These are phyloP conservation scores for Verbascum thapsus DNA, from an alignment of 257 asterid species.

Conservation along the genomic window DNA sequence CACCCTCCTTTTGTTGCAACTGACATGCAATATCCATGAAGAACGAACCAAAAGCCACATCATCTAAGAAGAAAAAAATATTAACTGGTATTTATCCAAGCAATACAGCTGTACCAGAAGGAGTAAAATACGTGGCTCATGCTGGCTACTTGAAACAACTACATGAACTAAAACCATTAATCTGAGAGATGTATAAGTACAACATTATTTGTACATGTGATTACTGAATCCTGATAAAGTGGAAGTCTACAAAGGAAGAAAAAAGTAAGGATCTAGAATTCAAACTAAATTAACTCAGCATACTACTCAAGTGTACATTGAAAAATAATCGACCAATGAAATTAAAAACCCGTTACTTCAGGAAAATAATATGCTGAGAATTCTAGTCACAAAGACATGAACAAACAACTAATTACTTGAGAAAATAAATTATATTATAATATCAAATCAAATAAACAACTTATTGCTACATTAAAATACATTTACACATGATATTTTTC, in stretches of 20 bases:
- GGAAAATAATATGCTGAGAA: no score
- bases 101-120: slow-evolving; percentile 8
- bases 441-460: not conserved
- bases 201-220: not conserved
- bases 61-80: slow-evolving; percentile 48
- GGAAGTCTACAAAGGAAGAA: no score
- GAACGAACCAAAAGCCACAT: slow-evolving; percentile 88
- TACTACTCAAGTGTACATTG: no score
- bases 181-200: not conserved
- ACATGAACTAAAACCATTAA: not conserved
- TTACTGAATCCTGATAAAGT: no score
- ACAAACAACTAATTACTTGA: no score
- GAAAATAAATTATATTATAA: not conserved
- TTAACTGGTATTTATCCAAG: slow-evolving; percentile 5
- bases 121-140: not conserved
- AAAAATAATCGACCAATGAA: no score
- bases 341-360: no score
- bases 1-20: slow-evolving; percentile 94
- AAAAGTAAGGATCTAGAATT: no score
- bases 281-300: no score
- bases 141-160: not conserved
- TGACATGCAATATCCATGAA: slow-evolving; percentile 86
- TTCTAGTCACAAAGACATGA: no score
- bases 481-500: not conserved
- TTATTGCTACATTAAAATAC: not conserved